Base-by-base conservation (phyloP, 179 eudicot genomes). In the Spergularia azorica region DNA sequence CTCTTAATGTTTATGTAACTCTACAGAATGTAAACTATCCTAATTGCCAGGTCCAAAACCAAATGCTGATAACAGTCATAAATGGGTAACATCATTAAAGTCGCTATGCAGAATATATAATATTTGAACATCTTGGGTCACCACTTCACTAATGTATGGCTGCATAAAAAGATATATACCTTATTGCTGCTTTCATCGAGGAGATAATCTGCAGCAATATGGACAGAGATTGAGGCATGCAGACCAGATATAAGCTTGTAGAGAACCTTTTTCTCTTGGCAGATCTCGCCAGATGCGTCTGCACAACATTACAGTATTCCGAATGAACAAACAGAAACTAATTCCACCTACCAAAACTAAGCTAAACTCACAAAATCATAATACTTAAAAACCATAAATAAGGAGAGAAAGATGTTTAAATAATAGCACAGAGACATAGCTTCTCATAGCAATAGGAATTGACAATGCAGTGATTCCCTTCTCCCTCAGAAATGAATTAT, bases 161-260 rank as follows among this genome's bases (percentile, higher is more conserved):
- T 3, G 17, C 52, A 69, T 43, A 80, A 43, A 54, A 18, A 75
- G 38, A 6, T 57, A 54, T 56, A 64, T 41, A 91, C 98, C 97
- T 71, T 76, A 76, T 92, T 86, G 56, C 80, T 81, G 26, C 84
- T 77, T 85, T 91, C 98, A 79, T 95, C 98, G 54, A 92, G 92
- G 67, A 94, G 96, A 86, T 95, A 95, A 54, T 87, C 97, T 36
- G 96, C 86, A 38, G 93, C 98, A 63, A 95, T 95, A 77, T 95
- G 97, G 56, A 89, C 86, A 63, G 98, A 95, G 77, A 95, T 92
- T 48, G 98, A 95, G 63, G 98, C 82, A 79, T 95, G 98, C 51
- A 95, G 89, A 69, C 98, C 98, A 52, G 97, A 95, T 78, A 95
- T 92, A 80, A 95, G 68, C 79, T 95, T 95, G 91, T 91, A 95